phyloP scores from a whole-genome alignment of 257 asterid genomes.

The Voacanga thouarsii region DNA sequence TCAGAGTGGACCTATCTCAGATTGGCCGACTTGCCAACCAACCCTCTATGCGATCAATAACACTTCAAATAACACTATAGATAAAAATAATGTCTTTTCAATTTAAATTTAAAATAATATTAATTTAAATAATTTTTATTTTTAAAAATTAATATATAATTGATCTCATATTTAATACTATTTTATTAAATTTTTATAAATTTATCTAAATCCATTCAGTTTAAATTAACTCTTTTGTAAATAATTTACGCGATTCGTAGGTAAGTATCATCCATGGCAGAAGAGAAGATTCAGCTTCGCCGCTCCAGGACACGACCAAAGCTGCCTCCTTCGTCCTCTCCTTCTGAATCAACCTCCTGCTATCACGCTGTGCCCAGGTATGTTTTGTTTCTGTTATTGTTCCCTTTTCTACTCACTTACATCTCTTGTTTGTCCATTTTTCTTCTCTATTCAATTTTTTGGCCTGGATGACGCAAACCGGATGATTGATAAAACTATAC shows the following conservation, averaged over 20 bases:
- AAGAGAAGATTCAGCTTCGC: neutral
- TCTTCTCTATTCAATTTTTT: slow-evolving; percentile 1
- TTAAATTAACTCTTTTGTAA: too few relatives aligned
- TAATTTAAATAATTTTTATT: too few relatives aligned
- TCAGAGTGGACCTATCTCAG: too few relatives aligned
- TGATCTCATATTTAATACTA: too few relatives aligned
- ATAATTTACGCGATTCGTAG: neutral
- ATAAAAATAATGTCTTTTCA: too few relatives aligned
- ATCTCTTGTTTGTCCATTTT: neutral
- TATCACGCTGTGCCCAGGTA: slow-evolving; percentile 76
- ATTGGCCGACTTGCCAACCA: too few relatives aligned
- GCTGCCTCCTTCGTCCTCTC: slow-evolving; percentile 10
- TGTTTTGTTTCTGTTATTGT: neutral
- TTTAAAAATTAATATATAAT: too few relatives aligned
- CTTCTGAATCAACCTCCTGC: slow-evolving; percentile 12
- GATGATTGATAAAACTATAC: neutral
- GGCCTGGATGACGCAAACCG: neutral
- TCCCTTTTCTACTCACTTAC: neutral
- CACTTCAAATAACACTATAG: too few relatives aligned
- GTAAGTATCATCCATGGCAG: neutral
- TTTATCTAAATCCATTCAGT: too few relatives aligned
- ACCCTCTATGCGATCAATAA: too few relatives aligned
- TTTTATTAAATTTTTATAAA: too few relatives aligned
- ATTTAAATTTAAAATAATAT: too few relatives aligned
- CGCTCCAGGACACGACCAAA: neutral